Conservation (phyloP, 202 grass and related monocot genomes). For the Panicum virgatum region DNA sequence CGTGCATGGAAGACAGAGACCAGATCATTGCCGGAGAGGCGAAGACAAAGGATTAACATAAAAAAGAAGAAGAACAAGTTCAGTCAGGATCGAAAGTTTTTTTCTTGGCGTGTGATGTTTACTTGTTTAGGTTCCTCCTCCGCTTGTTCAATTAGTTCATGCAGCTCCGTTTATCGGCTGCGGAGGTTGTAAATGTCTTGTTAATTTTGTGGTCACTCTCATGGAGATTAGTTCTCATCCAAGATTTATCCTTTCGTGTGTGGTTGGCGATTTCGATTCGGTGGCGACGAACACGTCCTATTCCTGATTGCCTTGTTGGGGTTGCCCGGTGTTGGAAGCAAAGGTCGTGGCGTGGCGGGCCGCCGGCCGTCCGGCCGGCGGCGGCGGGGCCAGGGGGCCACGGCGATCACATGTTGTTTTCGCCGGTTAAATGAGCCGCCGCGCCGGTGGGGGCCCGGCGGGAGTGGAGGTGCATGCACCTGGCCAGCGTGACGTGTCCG, state of each 20-base stretch:
- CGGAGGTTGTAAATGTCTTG: slow-evolving; percentile 44
- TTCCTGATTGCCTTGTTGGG: not conserved
- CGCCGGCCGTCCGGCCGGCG: not conserved
- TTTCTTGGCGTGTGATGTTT: not conserved
- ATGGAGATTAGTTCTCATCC: not conserved
- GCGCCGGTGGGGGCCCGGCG: not conserved
- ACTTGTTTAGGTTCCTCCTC: not conserved
- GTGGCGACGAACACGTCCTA: not conserved
- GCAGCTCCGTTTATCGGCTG: not conserved
- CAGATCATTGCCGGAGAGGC: not conserved
- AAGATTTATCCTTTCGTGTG: not conserved
- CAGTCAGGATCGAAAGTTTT: not conserved
- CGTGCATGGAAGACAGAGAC: not conserved
- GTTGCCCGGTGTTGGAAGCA: slow-evolving; percentile 26
- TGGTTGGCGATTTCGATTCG: not conserved
- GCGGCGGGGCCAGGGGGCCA: slow-evolving; percentile 1
- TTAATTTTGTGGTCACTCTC: not conserved
- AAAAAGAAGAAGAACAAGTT: not conserved
- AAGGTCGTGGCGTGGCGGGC: not conserved
- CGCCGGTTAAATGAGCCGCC: not conserved
- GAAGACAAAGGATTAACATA: not conserved
- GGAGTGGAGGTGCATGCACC: slow-evolving; percentile 6
- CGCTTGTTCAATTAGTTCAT: not conserved
- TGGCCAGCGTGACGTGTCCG: not conserved
- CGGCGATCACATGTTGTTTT: slow-evolving; percentile 30